Base-by-base conservation (phyloP, 2,329 filamentous ascomycete species). In the Lasiodiplodia sp. region DNA sequence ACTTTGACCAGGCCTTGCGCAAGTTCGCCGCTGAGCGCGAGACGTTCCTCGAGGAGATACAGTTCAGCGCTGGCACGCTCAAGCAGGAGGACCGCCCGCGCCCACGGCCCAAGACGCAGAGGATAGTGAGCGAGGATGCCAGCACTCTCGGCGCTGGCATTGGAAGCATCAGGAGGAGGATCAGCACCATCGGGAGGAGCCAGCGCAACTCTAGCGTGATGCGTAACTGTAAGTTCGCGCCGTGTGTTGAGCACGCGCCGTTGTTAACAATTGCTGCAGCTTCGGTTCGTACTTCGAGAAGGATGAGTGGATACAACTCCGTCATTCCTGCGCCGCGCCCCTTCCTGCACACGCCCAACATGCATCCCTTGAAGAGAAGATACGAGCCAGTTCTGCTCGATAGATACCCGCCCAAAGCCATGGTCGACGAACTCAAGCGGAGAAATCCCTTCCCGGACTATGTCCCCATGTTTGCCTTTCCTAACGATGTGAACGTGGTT, bases 391-490 rank as follows among this genome's bases (percentile, higher is more conserved):
- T 97, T n/a, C 84, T 99, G 25, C 88, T 99, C 37, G 96, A 99
- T 79, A 88, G 94, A 79, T 98, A 98, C 75, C 96, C 96, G 8
- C 91, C 93, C 18, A 93, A 93, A 77, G 88, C 89, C 72, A 91
- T 93, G 76, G 85, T 89, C 25, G 94, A 97, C 69, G 94, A 97
- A 73, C 81, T 91, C 64, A 88, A 92, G 73, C 87, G 91, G 75
- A 87, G 96, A 75, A 94, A 93, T 66, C 90, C 88, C 68, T 98
- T 99, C 76, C 96, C 96, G 0, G 96, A 99, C 77, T 99, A 97
- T 75, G 93, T 99, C 21, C 96, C 96, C 68, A 98, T 99, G 96
- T 99, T 99, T 80, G 94, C 96, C 66, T 99, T 98, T 75, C 96
- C 96, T 56, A 97, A 98, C 80, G 96, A 99, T 79, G 96, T 99